A percentile compares a stretch with the other conserved stretches of the same genome.
Conservation (phyloP, 257 asterid species). For the Penstemon eatonii region DNA sequence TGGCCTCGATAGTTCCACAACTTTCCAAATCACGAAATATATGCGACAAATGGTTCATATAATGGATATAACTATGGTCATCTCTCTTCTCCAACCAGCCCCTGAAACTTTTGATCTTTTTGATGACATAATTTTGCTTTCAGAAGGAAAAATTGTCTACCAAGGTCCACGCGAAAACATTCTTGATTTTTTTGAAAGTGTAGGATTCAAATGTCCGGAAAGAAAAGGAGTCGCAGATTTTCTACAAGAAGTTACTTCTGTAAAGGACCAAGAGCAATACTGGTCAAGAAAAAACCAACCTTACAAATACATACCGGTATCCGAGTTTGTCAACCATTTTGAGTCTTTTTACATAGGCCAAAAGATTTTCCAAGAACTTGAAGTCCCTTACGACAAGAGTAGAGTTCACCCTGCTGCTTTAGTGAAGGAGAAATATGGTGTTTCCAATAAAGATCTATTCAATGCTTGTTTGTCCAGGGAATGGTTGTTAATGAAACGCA, state of each 20-base stretch:
- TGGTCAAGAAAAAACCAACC: constrained; percentile 53
- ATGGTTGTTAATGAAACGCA: constrained; percentile 66
- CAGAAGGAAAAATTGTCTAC: constrained; percentile 61
- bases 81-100: constrained; percentile 76
- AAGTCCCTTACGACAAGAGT: constrained; percentile 56
- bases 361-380: constrained; percentile 42
- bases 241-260: constrained; percentile 69
- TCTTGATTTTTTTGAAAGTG: constrained; percentile 58
- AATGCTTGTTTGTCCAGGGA: constrained; percentile 67
- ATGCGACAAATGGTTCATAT: constrained; percentile 71
- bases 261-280: constrained; percentile 69
- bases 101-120: constrained; percentile 67
- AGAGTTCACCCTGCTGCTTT: constrained; percentile 65
- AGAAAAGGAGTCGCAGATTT: constrained; percentile 76
- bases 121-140: constrained; percentile 62
- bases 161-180: constrained; percentile 66
- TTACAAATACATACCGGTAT: constrained; percentile 45
- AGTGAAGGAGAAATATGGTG: constrained; percentile 59
- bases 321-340: constrained; percentile 44
- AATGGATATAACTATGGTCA: constrained; percentile 61
- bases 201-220: constrained; percentile 67
- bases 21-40: constrained; percentile 60
- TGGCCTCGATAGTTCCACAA: constrained; percentile 75
- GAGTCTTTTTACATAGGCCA: constrained; percentile 50
- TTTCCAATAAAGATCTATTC: constrained; percentile 60